Conservation (phyloP, 2,329 filamentous ascomycete species). For the Phoma sp. region DNA sequence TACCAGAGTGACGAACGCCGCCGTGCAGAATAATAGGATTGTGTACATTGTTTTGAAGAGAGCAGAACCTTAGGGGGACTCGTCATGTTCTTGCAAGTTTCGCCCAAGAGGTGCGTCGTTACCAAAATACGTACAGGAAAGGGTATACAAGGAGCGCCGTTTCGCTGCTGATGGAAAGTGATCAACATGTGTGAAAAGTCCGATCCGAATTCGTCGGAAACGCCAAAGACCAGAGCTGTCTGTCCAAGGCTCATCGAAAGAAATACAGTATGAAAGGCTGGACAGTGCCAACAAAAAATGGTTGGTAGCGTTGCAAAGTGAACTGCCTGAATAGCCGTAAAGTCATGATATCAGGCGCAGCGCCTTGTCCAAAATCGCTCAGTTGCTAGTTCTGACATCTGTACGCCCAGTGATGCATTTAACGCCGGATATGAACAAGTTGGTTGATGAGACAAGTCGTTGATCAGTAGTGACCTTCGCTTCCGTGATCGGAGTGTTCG, state of each 20-base stretch:
- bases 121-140: slow-evolving; percentile 44
- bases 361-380: slow-evolving; percentile 7
- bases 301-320: not conserved
- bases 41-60: slow-evolving; percentile 1
- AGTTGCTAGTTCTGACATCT: slow-evolving; percentile 8
- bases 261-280: slow-evolving; percentile 7
- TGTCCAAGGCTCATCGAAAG: not conserved
- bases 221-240: not conserved
- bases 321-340: slow-evolving; percentile 9
- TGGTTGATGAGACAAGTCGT: not conserved
- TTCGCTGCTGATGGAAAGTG: slow-evolving; percentile 20
- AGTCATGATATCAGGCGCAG: slow-evolving; percentile 10
- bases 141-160: slow-evolving; percentile 39
- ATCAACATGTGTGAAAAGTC: slow-evolving; percentile 4
- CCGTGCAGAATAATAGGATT: not conserved
- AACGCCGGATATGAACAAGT: slow-evolving; percentile 7
- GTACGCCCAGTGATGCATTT: slow-evolving; percentile 7
- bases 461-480: slow-evolving; percentile 32
- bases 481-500: slow-evolving; percentile 38
- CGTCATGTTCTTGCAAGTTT: too few species aligned
- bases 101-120: not conserved
- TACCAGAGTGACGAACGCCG: not conserved
- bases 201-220: slow-evolving; percentile 10
- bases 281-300: not conserved
- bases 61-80: too few species aligned